Evolutionary conservation across 495 filamentous ascomycete genomes (phyloP).

Genomic region (Aspergillus mulundensis): DNA sequence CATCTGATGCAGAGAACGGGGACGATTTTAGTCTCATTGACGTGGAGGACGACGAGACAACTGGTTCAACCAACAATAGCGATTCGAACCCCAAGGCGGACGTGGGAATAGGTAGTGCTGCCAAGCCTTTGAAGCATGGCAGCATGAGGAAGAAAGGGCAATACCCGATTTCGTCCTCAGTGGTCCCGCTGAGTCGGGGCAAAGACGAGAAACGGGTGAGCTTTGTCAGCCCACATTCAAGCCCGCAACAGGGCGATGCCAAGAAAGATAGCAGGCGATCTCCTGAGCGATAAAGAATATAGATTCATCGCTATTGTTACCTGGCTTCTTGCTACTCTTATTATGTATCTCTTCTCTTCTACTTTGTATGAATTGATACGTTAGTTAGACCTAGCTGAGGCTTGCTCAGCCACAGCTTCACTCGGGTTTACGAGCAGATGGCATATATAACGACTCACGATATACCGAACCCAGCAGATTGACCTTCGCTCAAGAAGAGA

Average conservation of each 20-base stretch:
- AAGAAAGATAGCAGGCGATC: slow-evolving; percentile 20
- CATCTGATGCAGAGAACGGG: slow-evolving; percentile 42
- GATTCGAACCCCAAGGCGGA: slow-evolving; percentile 37
- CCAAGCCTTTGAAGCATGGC: slow-evolving; percentile 43
- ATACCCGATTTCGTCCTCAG: slow-evolving; percentile 34
- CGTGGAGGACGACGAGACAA: slow-evolving; percentile 47
- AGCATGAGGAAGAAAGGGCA: slow-evolving; percentile 44
- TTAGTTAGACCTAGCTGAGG: background rate
- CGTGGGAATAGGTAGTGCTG: slow-evolving; percentile 32
- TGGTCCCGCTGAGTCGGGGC: slow-evolving; percentile 39
- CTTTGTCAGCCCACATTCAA: slow-evolving; percentile 41
- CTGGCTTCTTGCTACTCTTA: slow-evolving; percentile 2
- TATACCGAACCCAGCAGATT: background rate
- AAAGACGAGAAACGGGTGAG: slow-evolving; percentile 45
- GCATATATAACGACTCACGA: background rate
- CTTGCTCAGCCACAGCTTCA: background rate
- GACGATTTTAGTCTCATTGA: slow-evolving; percentile 50
- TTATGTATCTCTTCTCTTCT: slow-evolving; percentile 6
- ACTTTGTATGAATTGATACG: slow-evolving; percentile 18
- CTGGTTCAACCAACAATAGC: slow-evolving; percentile 29
- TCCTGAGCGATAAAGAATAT: slow-evolving; percentile 15
- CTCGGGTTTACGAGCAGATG: background rate
- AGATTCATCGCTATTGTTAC: slow-evolving; percentile 13
- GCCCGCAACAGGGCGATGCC: slow-evolving; percentile 16
- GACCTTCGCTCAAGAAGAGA: background rate